Conservation (phyloP, 352 stramenopile species). For the Hyaloperonospora brassicae region DNA sequence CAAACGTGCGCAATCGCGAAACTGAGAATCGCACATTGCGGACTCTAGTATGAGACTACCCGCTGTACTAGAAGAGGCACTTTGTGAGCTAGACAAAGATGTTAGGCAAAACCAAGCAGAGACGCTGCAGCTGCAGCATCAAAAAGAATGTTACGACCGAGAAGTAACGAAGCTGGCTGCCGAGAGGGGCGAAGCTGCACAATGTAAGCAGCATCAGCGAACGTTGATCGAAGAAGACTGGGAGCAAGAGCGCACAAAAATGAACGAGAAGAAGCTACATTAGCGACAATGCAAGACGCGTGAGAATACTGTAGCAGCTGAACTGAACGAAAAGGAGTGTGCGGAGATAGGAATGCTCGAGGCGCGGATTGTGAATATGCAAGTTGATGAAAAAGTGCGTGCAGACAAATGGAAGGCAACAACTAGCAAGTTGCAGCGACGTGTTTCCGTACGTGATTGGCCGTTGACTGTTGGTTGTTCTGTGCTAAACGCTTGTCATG, state of each 20-base stretch:
- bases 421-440: slow-evolving; percentile 57
- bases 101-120: slow-evolving; percentile 84
- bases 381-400: slow-evolving; percentile 57
- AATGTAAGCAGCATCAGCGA: slow-evolving; percentile 46
- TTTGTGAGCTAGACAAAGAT: slow-evolving; percentile 73
- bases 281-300: slow-evolving; percentile 69
- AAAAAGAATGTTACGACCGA: slow-evolving; percentile 59
- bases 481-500: neutral
- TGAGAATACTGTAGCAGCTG: slow-evolving; percentile 43
- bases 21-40: slow-evolving; percentile 4
- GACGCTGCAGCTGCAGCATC: slow-evolving; percentile 68
- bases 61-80: slow-evolving; percentile 71
- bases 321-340: slow-evolving; percentile 51
- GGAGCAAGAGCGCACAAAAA: slow-evolving; percentile 57
- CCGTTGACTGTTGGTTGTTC: neutral
- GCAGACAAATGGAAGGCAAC: slow-evolving; percentile 55
- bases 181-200: slow-evolving; percentile 41
- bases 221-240: slow-evolving; percentile 57
- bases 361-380: slow-evolving; percentile 75
- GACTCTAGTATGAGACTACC: slow-evolving; percentile 32
- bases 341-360: slow-evolving; percentile 67
- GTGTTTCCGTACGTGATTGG: slow-evolving; percentile 40
- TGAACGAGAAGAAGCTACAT: slow-evolving; percentile 65
- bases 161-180: slow-evolving; percentile 45
- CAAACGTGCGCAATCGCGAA: slow-evolving; percentile 7